Evolutionary conservation across 106 monocot species (phyloP).

Genomic region (Iris macrosiphon): DNA sequence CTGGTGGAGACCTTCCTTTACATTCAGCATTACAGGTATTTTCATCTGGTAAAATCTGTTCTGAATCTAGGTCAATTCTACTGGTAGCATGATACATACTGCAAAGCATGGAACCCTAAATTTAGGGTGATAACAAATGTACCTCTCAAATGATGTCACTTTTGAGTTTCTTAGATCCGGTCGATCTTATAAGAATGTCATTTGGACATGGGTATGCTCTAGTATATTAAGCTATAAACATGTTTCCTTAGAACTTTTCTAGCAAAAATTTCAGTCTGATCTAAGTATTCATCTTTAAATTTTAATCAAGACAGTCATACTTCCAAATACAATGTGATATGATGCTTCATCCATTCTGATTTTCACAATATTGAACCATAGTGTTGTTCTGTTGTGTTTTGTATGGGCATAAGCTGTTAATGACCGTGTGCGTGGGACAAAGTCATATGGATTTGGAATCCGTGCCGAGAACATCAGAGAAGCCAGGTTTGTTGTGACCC

Average conservation of each 20-base stretch:
- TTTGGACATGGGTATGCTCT: too few species aligned
- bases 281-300: too few species aligned
- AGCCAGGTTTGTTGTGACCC: constrained; percentile 33
- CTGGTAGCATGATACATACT: not conserved
- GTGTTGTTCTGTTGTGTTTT: too few species aligned
- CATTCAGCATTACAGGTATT: constrained; percentile 89
- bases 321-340: too few species aligned
- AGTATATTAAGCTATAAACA: too few species aligned
- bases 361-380: too few species aligned
- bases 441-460: constrained; percentile 78
- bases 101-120: not conserved
- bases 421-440: constrained; percentile 44
- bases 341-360: too few species aligned
- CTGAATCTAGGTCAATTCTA: not conserved
- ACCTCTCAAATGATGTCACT: not conserved
- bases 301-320: too few species aligned
- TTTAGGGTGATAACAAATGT: not conserved
- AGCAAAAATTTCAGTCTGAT: too few species aligned
- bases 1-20: constrained; percentile 98
- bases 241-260: too few species aligned
- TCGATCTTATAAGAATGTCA: too few species aligned
- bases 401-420: too few species aligned
- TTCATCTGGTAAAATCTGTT: not conserved
- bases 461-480: constrained; percentile 91
- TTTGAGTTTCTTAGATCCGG: not conserved